A percentile compares a stretch with the other conserved stretches of the same genome.
Conservation (phyloP, 176 grass and related monocot genomes). For the Puya raimondii region DNA sequence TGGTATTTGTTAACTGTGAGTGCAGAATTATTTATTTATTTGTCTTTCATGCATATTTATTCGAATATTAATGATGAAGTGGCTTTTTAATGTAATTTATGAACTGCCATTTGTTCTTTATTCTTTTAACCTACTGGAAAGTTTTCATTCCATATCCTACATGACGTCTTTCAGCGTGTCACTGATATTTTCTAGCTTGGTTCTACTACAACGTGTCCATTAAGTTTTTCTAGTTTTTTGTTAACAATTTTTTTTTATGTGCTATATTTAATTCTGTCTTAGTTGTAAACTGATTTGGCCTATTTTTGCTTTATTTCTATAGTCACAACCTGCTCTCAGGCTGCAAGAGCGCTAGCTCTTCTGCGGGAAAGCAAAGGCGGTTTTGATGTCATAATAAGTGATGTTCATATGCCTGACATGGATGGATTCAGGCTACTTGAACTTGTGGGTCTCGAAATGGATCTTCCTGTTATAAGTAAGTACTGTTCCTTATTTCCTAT, state of each 20-base stretch:
- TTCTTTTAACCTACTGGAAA: no score
- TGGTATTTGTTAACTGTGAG: no score
- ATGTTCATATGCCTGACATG: constrained; percentile 14
- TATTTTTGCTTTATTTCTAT: constrained; percentile 13
- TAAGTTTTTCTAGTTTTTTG: not conserved
- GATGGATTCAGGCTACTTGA: constrained; percentile 11
- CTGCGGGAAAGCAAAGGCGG: not conserved
- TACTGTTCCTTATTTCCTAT: constrained; percentile 14
- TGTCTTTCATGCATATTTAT: no score
- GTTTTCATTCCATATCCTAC: no score
- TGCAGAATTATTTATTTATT: no score
- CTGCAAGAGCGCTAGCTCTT: constrained; percentile 19
- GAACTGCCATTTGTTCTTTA: no score
- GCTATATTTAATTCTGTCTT: not conserved
- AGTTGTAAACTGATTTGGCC: not conserved
- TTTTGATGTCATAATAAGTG: constrained; percentile 10
- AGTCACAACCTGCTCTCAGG: constrained; percentile 88
- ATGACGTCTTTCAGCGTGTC: no score
- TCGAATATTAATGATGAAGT: no score
- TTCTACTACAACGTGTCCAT: no score
- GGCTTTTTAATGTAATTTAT: no score
- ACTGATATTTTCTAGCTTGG: no score
- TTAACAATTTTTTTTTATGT: not conserved
- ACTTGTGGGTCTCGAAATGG: constrained; percentile 10
- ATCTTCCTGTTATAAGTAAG: constrained; percentile 12